A percentile compares a stretch with the other conserved stretches of the same genome.
Evolutionary conservation across 805 yeast species (phyloP).

Genomic region (Maudiozyma serrabonitensis): DNA sequence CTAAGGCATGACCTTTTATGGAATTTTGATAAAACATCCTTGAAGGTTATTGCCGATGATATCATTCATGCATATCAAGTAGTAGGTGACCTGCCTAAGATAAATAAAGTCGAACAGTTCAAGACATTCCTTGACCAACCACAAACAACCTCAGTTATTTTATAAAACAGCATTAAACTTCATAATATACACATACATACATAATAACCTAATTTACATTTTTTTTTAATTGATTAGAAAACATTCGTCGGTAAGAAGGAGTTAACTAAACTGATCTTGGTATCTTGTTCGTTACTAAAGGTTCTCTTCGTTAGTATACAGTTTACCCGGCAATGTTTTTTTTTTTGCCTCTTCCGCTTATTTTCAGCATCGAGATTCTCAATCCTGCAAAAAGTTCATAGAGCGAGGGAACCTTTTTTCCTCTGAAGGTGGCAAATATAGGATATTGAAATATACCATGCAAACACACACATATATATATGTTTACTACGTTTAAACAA

Average conservation of each 20-base stretch:
- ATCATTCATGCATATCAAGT: slow-evolving; percentile 1
- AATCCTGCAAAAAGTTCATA: neutral
- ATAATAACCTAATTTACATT: neutral
- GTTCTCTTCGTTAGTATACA: no score
- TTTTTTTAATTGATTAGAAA: no score
- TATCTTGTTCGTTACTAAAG: no score
- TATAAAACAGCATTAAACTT: neutral
- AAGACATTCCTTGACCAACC: slow-evolving; percentile 1
- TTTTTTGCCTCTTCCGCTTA: no score
- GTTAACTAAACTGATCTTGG: no score
- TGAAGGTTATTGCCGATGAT: slow-evolving; percentile 2
- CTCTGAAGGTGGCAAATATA: neutral
- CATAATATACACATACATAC: neutral
- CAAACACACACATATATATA: no score
- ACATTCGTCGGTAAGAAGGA: no score
- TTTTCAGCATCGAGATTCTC: no score
- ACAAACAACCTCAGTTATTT: neutral
- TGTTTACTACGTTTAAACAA: no score
- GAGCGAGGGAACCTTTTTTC: neutral
- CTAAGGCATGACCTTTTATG: slow-evolving; percentile 11
- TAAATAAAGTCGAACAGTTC: slow-evolving; percentile 1
- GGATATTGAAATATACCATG: no score
- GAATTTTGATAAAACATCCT: slow-evolving; percentile 10
- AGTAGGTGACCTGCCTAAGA: slow-evolving; percentile 1
- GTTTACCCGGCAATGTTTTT: no score